phyloP scores from a whole-genome alignment of 768 basidiomycete species.

The Hortiboletus campestris region DNA sequence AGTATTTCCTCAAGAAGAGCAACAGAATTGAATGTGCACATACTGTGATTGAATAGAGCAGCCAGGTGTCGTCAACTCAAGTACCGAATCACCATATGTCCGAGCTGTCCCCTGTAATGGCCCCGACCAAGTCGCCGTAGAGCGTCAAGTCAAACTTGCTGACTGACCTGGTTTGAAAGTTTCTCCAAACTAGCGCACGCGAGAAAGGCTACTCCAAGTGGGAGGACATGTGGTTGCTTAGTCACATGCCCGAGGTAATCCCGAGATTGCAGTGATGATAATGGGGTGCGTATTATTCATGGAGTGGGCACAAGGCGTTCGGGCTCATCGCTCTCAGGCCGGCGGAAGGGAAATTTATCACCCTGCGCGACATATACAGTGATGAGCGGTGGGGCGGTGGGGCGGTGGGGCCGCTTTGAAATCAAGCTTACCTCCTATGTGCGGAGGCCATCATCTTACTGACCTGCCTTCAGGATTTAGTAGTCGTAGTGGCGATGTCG shows the following conservation, averaged over 20 bases:
- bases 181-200: not conserved
- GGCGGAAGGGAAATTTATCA: conserved; percentile 64
- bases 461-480: conserved; percentile 22
- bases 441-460: conserved; percentile 25
- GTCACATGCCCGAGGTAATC: conserved; percentile 68
- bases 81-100: conserved; percentile 60
- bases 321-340: conserved; percentile 86
- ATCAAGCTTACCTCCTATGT: not conserved
- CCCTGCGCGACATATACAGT: conserved; percentile 50
- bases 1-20: conserved; percentile 49
- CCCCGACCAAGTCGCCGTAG: not conserved
- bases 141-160: not conserved
- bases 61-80: conserved; percentile 55
- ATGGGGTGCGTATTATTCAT: conserved; percentile 54
- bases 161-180: not conserved
- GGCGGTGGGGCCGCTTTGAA: conserved; percentile 2
- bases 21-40: conserved; percentile 67
- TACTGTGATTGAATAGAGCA: conserved; percentile 7
- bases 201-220: conserved; percentile 50
- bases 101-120: conserved; percentile 59
- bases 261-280: conserved; percentile 79
- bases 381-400: conserved; percentile 38
- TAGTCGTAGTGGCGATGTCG: conserved; percentile 55
- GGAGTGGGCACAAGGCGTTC: conserved; percentile 42
- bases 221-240: conserved; percentile 79